Conservation (phyloP, 176 grass and related monocot genomes). For the Alopecurus myosuroides region DNA sequence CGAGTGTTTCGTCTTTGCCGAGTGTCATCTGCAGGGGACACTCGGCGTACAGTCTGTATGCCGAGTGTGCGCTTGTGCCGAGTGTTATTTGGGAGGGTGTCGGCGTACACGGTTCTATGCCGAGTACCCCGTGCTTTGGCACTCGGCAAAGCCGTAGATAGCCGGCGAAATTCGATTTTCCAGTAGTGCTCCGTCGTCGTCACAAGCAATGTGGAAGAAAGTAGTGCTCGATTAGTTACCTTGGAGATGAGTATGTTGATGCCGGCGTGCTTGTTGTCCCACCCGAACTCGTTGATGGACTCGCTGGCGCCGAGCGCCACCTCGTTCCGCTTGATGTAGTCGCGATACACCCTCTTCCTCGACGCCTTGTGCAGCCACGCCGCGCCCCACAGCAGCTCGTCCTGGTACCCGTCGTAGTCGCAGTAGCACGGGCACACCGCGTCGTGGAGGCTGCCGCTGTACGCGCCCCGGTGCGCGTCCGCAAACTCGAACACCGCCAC, state of each 20-base stretch:
- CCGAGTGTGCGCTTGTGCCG: too few relatives aligned
- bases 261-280: conserved; percentile 98
- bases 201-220: background rate
- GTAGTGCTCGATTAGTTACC: conserved; percentile 22
- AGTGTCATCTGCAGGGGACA: too few relatives aligned
- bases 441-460: conserved; percentile 64
- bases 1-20: too few relatives aligned
- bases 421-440: conserved; percentile 97
- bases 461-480: conserved; percentile 59
- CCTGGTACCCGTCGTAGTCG: conserved; percentile 85
- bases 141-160: too few relatives aligned
- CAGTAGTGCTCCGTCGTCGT: background rate
- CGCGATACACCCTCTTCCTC: conserved; percentile 46
- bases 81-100: too few relatives aligned
- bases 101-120: too few relatives aligned
- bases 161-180: too few relatives aligned
- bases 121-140: too few relatives aligned
- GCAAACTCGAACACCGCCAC: conserved; percentile 79
- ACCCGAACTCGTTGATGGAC: conserved; percentile 80
- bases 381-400: conserved; percentile 93
- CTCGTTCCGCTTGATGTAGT: conserved; percentile 86
- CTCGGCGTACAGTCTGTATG: too few relatives aligned
- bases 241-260: conserved; percentile 94
- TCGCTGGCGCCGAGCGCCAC: conserved; percentile 64
- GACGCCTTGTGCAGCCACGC: conserved; percentile 95